phyloP scores from a whole-genome alignment of 1,139 yeast genomes.

The Torulaspora pretoriensis region DNA sequence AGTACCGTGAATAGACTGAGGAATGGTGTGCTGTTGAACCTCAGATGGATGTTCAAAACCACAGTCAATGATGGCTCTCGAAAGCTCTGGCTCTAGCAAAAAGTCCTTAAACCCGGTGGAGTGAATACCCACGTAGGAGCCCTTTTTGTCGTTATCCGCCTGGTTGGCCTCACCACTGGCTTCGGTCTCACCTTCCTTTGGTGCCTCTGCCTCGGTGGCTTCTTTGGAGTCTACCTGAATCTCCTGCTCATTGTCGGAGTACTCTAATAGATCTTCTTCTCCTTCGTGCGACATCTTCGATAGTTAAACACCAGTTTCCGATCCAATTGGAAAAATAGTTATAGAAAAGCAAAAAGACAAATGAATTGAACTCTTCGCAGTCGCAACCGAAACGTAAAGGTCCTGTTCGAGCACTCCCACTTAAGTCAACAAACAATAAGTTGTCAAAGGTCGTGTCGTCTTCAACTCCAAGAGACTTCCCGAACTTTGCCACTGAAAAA shows the following conservation, averaged over 20 bases:
- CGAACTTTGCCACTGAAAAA: slow-evolving; percentile 7
- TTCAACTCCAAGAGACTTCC: slow-evolving; percentile 1
- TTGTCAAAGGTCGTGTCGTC: slow-evolving; percentile 5
- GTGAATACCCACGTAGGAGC: slow-evolving; percentile 96
- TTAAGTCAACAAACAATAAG: slow-evolving; percentile 1
- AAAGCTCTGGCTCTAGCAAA: slow-evolving; percentile 88
- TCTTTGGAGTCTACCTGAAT: slow-evolving; percentile 69
- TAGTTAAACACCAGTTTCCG: not conserved
- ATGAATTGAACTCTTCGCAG: not conserved
- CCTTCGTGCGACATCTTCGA: slow-evolving; percentile 59
- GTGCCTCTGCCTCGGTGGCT: slow-evolving; percentile 36
- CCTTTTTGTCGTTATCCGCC: slow-evolving; percentile 78
- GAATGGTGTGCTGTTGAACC: slow-evolving; percentile 98
- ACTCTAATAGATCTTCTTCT: slow-evolving; percentile 98
- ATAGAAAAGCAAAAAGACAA: slow-evolving; percentile 1
- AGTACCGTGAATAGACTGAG: slow-evolving; percentile 96
- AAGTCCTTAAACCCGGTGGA: slow-evolving; percentile 99
- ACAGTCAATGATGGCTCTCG: slow-evolving; percentile 97
- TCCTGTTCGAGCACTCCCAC: not conserved
- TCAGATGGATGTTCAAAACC: slow-evolving; percentile 99
- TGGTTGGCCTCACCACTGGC: slow-evolving; percentile 31
- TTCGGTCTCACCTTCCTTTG: slow-evolving; percentile 27
- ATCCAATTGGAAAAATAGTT: slow-evolving; percentile 2
- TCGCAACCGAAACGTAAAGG: slow-evolving; percentile 1
- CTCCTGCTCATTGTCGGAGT: slow-evolving; percentile 96